Evolutionary conservation across 306 rosid species (phyloP).

Genomic region (Mucuna pruriens): DNA sequence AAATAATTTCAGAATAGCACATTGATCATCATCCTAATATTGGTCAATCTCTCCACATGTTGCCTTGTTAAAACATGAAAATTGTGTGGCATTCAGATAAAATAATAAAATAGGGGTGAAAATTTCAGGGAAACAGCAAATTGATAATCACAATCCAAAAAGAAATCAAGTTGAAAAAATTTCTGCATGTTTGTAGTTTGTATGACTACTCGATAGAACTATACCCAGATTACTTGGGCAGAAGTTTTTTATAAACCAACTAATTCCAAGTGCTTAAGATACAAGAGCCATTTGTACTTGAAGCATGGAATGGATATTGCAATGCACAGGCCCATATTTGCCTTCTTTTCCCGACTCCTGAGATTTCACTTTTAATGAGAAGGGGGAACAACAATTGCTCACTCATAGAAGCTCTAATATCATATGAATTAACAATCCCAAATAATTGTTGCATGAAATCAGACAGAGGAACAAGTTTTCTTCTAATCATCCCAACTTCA

Average conservation of each 20-base stretch:
- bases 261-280: background rate
- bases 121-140: background rate
- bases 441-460: slow-evolving; percentile 9
- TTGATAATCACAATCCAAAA: background rate
- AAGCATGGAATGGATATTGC: background rate
- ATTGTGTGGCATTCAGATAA: background rate
- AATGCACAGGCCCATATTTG: background rate
- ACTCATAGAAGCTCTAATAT: slow-evolving; percentile 4
- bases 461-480: slow-evolving; percentile 12
- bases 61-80: slow-evolving; percentile 20
- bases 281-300: background rate
- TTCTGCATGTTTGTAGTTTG: background rate
- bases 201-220: slow-evolving; percentile 7
- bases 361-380: background rate
- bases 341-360: background rate
- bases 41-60: background rate
- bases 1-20: slow-evolving; percentile 36
- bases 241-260: background rate
- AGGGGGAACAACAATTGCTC: background rate
- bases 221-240: background rate
- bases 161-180: slow-evolving; percentile 12
- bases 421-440: background rate
- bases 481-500: slow-evolving; percentile 25
- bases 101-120: background rate
- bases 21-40: slow-evolving; percentile 17